phyloP scores from a whole-genome alignment of 257 asterid species.

The Nicotiana paniculata region DNA sequence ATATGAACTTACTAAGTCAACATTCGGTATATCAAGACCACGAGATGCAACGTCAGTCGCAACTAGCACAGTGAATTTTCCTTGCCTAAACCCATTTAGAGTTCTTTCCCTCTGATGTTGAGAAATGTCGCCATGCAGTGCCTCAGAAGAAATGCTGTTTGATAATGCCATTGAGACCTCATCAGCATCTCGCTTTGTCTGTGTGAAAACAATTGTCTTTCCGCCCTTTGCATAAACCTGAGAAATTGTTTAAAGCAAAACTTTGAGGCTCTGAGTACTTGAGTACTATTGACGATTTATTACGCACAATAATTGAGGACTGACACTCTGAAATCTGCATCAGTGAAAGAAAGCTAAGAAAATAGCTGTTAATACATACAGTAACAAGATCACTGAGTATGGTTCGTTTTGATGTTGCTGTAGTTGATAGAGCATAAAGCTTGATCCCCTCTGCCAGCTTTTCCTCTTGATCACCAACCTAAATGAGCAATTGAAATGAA shows the following conservation, averaged over 20 bases:
- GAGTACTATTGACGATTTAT: not conserved
- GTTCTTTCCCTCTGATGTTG: constrained; percentile 98
- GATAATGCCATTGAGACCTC: constrained; percentile 74
- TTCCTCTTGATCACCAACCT: constrained; percentile 83
- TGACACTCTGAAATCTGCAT: not conserved
- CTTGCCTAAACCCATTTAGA: constrained; percentile 83
- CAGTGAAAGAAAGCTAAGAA: not conserved
- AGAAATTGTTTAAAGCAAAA: not conserved
- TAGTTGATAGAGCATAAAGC: constrained; percentile 62
- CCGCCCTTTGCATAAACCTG: constrained; percentile 96
- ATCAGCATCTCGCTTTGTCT: constrained; percentile 94
- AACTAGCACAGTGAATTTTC: constrained; percentile 84
- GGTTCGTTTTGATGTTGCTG: constrained; percentile 60
- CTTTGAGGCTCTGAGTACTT: not conserved
- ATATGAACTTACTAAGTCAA: constrained; percentile 69
- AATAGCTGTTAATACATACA: constrained; percentile 28
- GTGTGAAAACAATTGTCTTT: constrained; percentile 84
- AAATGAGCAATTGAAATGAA: constrained; percentile 11
- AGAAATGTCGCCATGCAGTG: constrained; percentile 96
- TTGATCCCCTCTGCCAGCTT: constrained; percentile 89
- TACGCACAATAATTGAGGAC: not conserved
- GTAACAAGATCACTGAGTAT: constrained; percentile 74
- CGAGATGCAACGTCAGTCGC: constrained; percentile 98
- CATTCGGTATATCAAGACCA: constrained; percentile 91
- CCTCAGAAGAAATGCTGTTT: constrained; percentile 81